These are phyloP conservation scores for Tilletia horrida DNA, from an alignment of 1,284 basidiomycete genomes.

Conservation along the genomic window DNA sequence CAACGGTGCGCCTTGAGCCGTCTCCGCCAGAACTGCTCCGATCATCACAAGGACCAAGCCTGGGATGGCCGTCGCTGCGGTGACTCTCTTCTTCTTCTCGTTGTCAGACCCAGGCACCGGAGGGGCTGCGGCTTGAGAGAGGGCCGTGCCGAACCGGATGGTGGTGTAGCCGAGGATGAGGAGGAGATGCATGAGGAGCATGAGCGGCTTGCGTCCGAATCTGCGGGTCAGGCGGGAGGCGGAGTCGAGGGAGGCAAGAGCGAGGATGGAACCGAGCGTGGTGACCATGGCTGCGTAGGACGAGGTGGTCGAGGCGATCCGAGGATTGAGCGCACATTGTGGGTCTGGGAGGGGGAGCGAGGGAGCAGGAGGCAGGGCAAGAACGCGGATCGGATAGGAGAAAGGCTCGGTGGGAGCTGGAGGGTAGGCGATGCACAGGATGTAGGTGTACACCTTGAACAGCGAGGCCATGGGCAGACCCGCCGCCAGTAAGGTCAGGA, in stretches of 20 bases:
- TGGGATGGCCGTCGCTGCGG: conserved; percentile 17
- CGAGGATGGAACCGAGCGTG: conserved; percentile 40
- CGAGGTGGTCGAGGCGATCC: conserved; percentile 44
- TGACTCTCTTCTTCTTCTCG: neutral
- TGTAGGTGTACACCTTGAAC: conserved; percentile 46
- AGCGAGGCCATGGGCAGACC: conserved; percentile 45
- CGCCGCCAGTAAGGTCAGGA: conserved; percentile 40
- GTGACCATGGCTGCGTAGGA: conserved; percentile 45
- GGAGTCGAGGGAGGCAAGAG: conserved; percentile 37
- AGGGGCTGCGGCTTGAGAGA: conserved; percentile 26
- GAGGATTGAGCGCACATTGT: conserved; percentile 30
- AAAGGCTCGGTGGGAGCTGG: neutral
- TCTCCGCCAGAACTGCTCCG: conserved; percentile 41
- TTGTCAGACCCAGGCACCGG: neutral
- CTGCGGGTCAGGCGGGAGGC: conserved; percentile 34
- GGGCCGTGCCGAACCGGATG: conserved; percentile 33
- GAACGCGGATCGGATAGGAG: conserved; percentile 2
- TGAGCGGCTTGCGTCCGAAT: conserved; percentile 43
- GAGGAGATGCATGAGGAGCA: conserved; percentile 35
- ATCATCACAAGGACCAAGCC: conserved; percentile 34
- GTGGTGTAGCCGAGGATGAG: conserved; percentile 36
- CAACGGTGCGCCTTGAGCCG: conserved; percentile 42
- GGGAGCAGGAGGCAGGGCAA: conserved; percentile 20
- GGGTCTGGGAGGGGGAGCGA: conserved; percentile 26
- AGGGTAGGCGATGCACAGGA: conserved; percentile 44